A percentile compares a stretch with the other conserved stretches of the same genome.
phyloP scores from a whole-genome alignment of 805 yeast species.

The Lachancea thermotolerans region DNA sequence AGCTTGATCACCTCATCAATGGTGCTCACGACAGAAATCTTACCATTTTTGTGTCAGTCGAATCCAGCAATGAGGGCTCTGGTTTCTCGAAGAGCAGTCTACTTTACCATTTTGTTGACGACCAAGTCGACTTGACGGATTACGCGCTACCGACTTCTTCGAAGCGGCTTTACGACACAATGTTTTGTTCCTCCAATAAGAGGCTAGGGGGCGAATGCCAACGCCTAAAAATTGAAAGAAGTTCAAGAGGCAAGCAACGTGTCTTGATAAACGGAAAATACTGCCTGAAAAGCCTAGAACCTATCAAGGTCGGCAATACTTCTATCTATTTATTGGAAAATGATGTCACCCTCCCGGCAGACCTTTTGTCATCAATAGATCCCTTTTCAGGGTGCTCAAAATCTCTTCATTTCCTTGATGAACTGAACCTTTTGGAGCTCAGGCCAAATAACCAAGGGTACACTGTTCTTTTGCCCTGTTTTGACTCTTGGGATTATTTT shows the following conservation, averaged over 20 bases:
- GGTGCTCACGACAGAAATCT: slow-evolving; percentile 40
- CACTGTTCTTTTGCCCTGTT: slow-evolving; percentile 72
- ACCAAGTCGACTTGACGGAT: slow-evolving; percentile 15
- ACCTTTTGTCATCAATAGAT: slow-evolving; percentile 58
- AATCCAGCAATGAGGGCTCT: slow-evolving; percentile 30
- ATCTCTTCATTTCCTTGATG: slow-evolving; percentile 52
- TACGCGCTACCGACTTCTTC: slow-evolving; percentile 8
- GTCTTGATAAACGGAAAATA: slow-evolving; percentile 46
- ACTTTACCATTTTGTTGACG: slow-evolving; percentile 54
- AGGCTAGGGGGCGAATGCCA: slow-evolving; percentile 59
- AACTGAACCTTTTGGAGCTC: slow-evolving; percentile 46
- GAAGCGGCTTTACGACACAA: slow-evolving; percentile 40
- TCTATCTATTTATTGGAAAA: slow-evolving; percentile 60
- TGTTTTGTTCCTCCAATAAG: slow-evolving; percentile 47
- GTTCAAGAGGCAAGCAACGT: slow-evolving; percentile 14
- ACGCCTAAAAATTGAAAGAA: slow-evolving; percentile 41
- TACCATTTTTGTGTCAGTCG: slow-evolving; percentile 53
- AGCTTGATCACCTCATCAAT: slow-evolving; percentile 49
- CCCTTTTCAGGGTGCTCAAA: slow-evolving; percentile 57
- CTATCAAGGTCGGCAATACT: slow-evolving; percentile 52
- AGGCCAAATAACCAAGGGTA: slow-evolving; percentile 55
- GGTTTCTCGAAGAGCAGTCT: slow-evolving; percentile 35
- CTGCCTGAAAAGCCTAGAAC: slow-evolving; percentile 36
- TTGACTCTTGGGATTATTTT: slow-evolving; percentile 59
- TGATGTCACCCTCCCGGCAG: slow-evolving; percentile 55